Percentiles rank a stretch among this genome's conserved stretches.
Evolutionary conservation across 768 basidiomycete genomes (phyloP).

Genomic region (Russula foetens): DNA sequence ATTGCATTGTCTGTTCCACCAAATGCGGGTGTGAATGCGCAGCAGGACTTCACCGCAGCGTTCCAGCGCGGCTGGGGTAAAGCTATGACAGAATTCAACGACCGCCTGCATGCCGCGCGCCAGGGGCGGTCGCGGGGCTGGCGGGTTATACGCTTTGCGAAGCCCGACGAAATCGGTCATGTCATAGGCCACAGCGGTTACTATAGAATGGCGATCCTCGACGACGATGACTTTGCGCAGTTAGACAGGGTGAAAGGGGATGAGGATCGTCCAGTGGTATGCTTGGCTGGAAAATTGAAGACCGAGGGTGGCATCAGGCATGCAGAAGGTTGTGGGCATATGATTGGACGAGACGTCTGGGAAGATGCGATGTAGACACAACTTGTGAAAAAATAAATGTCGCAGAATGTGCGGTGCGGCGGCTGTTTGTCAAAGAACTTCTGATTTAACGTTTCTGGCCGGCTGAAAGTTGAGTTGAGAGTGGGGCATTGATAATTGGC

Average conservation of each 20-base stretch:
- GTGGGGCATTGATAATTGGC: not conserved
- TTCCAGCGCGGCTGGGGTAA: slow-evolving; percentile 59
- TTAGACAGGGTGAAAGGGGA: slow-evolving; percentile 10
- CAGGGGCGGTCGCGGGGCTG: slow-evolving; percentile 40
- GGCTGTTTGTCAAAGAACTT: not conserved
- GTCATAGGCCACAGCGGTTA: slow-evolving; percentile 19
- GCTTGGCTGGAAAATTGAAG: slow-evolving; percentile 31
- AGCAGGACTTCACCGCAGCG: slow-evolving; percentile 36
- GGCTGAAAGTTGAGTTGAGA: not conserved
- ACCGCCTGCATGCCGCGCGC: slow-evolving; percentile 30
- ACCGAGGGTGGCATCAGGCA: slow-evolving; percentile 24
- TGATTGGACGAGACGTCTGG: slow-evolving; percentile 28
- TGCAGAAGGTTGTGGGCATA: slow-evolving; percentile 33
- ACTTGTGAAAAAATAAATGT: not conserved
- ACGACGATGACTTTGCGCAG: slow-evolving; percentile 24
- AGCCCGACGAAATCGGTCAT: slow-evolving; percentile 19
- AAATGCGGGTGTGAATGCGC: slow-evolving; percentile 27
- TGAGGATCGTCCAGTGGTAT: slow-evolving; percentile 28
- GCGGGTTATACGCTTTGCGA: slow-evolving; percentile 35
- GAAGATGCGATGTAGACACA: slow-evolving; percentile 25
- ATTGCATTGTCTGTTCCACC: slow-evolving; percentile 35
- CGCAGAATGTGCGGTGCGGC: not conserved
- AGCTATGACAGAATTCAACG: slow-evolving; percentile 45
- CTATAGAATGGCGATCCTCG: slow-evolving; percentile 26
- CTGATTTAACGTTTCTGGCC: not conserved